Evolutionary conservation across 345 rosid species (phyloP).

Genomic region (Gossypium raimondii): DNA sequence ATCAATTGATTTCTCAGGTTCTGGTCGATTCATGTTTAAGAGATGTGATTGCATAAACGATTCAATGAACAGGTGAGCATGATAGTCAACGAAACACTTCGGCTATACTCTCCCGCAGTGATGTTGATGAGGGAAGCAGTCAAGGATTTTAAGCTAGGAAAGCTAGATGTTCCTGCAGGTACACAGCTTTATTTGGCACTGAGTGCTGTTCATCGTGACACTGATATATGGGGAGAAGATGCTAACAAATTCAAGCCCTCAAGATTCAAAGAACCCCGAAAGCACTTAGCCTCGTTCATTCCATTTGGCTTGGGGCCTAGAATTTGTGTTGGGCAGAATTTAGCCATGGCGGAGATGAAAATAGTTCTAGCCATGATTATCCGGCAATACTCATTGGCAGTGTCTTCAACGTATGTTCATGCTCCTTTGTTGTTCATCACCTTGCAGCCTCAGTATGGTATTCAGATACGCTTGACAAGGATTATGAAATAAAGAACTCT

Average conservation of each 20-base stretch:
- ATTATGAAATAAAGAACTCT: constrained; percentile 8
- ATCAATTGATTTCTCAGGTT: too few species aligned
- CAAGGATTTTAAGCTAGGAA: constrained; percentile 45
- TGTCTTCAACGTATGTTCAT: constrained; percentile 65
- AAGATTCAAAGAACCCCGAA: constrained; percentile 48
- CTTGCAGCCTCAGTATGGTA: constrained; percentile 65
- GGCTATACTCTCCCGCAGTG: constrained; percentile 71
- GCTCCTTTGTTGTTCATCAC: constrained; percentile 53
- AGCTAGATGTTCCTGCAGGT: constrained; percentile 50
- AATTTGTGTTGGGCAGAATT: constrained; percentile 51
- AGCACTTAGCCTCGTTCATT: constrained; percentile 41
- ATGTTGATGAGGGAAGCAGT: constrained; percentile 43
- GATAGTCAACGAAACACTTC: constrained; percentile 64
- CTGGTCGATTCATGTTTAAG: neutral
- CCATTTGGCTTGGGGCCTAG: constrained; percentile 65
- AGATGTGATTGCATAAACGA: neutral
- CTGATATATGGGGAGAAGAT: constrained; percentile 65
- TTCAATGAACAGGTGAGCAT: constrained; percentile 41
- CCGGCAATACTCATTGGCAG: constrained; percentile 33
- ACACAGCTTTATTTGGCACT: constrained; percentile 52
- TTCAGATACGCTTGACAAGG: constrained; percentile 54
- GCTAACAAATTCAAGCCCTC: constrained; percentile 58
- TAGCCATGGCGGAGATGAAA: constrained; percentile 52
- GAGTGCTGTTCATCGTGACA: constrained; percentile 54
- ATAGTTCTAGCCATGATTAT: constrained; percentile 52